Percentiles rank a stretch among this genome's conserved stretches.
Evolutionary conservation across 2,329 filamentous ascomycete genomes (phyloP).

Genomic region (Ophiocordyceps polyrhachis-furcata): DNA sequence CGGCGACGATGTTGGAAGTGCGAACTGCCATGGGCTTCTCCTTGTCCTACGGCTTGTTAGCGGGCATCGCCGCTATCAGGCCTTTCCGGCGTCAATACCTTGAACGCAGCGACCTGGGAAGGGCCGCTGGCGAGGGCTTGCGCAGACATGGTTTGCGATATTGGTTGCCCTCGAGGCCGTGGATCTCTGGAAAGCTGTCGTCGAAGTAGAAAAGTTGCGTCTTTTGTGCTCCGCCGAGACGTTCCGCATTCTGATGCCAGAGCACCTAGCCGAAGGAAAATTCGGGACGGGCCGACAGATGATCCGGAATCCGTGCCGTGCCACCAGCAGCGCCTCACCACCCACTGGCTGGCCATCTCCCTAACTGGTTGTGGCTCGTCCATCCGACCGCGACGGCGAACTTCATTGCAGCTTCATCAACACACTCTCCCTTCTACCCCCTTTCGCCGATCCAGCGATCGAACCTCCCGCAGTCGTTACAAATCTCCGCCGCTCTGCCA

Average conservation of each 20-base stretch:
- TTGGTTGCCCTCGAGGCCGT: slow-evolving; percentile 5
- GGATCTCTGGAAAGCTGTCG: not conserved
- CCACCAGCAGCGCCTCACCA: not conserved
- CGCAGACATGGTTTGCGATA: slow-evolving; percentile 21
- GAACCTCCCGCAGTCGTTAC: slow-evolving; percentile 1
- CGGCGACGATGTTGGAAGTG: slow-evolving; percentile 90
- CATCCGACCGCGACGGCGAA: not conserved
- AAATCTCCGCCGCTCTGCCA: slow-evolving; percentile 6
- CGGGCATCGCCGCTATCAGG: slow-evolving; percentile 17
- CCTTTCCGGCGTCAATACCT: slow-evolving; percentile 22
- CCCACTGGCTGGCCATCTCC: too few relatives aligned
- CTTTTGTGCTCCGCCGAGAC: slow-evolving; percentile 18
- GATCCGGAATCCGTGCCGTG: slow-evolving; percentile 15
- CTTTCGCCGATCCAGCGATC: not conserved
- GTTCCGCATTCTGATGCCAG: not conserved
- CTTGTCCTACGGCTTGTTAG: slow-evolving; percentile 45
- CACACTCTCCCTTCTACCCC: not conserved
- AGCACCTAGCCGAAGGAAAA: slow-evolving; percentile 16
- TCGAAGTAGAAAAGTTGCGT: too few relatives aligned
- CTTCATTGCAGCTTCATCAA: not conserved
- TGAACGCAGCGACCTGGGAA: slow-evolving; percentile 35
- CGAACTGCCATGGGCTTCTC: slow-evolving; percentile 98
- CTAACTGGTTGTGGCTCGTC: not conserved
- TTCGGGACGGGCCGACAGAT: slow-evolving; percentile 21
- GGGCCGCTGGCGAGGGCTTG: slow-evolving; percentile 17